phyloP scores from a whole-genome alignment of 306 rosid species.

The Lathyrus sativus region DNA sequence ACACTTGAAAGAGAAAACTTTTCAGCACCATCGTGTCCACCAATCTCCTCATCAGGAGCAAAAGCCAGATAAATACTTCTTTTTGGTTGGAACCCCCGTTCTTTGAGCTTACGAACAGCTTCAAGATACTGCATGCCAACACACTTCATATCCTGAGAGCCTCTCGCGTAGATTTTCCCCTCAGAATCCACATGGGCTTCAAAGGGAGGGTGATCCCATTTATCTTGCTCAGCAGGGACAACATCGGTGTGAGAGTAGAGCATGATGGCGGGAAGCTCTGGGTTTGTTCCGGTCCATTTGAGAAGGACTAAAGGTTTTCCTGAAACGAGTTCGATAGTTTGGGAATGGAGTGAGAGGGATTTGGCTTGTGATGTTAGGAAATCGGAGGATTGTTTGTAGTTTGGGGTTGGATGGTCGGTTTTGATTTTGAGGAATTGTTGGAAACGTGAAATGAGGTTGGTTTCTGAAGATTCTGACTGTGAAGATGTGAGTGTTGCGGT shows the following conservation, averaged over 20 bases:
- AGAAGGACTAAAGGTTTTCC: constrained; percentile 76
- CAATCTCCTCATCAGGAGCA: constrained; percentile 89
- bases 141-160: constrained; percentile 96
- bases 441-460: constrained; percentile 54
- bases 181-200: constrained; percentile 57
- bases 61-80: constrained; percentile 65
- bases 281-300: constrained; percentile 77
- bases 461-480: constrained; percentile 12
- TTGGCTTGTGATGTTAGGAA: constrained; percentile 63
- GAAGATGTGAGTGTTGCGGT: background rate
- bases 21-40: constrained; percentile 75
- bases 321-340: constrained; percentile 57
- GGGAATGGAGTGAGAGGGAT: constrained; percentile 67
- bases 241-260: constrained; percentile 94
- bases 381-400: constrained; percentile 56
- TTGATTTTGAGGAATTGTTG: constrained; percentile 81
- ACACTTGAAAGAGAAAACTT: constrained; percentile 54
- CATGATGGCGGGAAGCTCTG: constrained; percentile 67
- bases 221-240: constrained; percentile 66
- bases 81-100: constrained; percentile 55
- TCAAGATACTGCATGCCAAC: constrained; percentile 91
- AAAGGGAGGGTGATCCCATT: constrained; percentile 82
- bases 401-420: constrained; percentile 83
- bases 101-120: constrained; percentile 69
- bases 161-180: constrained; percentile 68